A percentile compares a stretch with the other conserved stretches of the same genome.
Conservation (phyloP, 306 rosid species). For the Parietaria judaica region DNA sequence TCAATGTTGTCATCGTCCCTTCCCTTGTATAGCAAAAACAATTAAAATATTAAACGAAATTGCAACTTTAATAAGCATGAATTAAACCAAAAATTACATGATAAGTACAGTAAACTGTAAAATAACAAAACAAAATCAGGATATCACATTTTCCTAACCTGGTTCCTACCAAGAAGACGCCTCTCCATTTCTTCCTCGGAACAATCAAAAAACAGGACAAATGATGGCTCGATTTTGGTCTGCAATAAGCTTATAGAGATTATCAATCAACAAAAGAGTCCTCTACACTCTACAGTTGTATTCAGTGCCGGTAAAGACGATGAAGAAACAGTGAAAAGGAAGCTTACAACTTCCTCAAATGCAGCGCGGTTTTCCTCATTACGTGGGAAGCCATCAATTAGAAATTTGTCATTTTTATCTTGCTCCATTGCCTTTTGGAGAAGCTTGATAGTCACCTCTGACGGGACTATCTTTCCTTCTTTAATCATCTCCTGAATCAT, state of each 20-base stretch:
- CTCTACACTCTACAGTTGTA: neutral
- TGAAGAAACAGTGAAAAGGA: neutral
- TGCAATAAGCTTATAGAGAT: slow-evolving; percentile 33
- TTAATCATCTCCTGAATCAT: slow-evolving; percentile 93
- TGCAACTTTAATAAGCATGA: neutral
- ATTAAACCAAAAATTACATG: neutral
- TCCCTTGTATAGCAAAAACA: slow-evolving; percentile 44
- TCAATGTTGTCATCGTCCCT: slow-evolving; percentile 94
- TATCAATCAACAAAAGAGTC: slow-evolving; percentile 12
- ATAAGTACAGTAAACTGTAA: neutral
- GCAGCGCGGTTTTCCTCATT: slow-evolving; percentile 99
- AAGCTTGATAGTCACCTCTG: slow-evolving; percentile 90
- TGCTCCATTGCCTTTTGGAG: slow-evolving; percentile 72
- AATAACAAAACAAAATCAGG: neutral
- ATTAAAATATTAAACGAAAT: neutral
- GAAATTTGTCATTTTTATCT: slow-evolving; percentile 78
- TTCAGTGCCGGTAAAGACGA: neutral
- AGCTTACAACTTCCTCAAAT: slow-evolving; percentile 75
- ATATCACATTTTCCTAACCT: slow-evolving; percentile 43
- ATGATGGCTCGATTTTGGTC: slow-evolving; percentile 81
- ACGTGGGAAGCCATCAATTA: slow-evolving; percentile 98
- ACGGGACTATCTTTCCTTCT: slow-evolving; percentile 95
- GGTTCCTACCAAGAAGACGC: slow-evolving; percentile 76
- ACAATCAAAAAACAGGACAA: slow-evolving; percentile 81
- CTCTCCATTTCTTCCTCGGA: slow-evolving; percentile 88